Evolutionary conservation across 2,329 filamentous ascomycete species (phyloP).

Genomic region (Ceratocystis ficicola): DNA sequence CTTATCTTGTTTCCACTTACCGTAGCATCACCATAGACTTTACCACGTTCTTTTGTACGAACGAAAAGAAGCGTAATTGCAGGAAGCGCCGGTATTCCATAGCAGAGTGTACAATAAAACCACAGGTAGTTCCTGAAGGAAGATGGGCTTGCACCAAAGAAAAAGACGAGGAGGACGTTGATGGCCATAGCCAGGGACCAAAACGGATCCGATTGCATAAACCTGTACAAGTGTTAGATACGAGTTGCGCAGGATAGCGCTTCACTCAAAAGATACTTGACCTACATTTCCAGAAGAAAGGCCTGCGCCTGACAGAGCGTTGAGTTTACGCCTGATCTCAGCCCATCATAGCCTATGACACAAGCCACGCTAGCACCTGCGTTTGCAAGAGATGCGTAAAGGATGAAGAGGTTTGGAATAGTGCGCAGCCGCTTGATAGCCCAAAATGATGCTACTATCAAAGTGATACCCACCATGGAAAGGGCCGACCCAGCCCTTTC

Average conservation of each 20-base stretch:
- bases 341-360: conserved; percentile 55
- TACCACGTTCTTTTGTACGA: conserved; percentile 29
- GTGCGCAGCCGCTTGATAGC: conserved; percentile 42
- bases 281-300: conserved; percentile 56
- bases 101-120: conserved; percentile 58
- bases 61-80: conserved; percentile 54
- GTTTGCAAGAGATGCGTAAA: conserved; percentile 49
- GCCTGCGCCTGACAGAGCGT: conserved; percentile 50
- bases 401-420: conserved; percentile 49
- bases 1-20: conserved; percentile 30
- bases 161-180: conserved; percentile 64
- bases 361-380: conserved; percentile 52
- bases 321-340: conserved; percentile 41
- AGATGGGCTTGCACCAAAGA: conserved; percentile 47
- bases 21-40: conserved; percentile 45
- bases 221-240: conserved; percentile 36
- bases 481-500: conserved; percentile 44
- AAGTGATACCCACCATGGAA: conserved; percentile 39
- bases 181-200: conserved; percentile 74
- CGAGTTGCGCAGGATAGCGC: neutral
- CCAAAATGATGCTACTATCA: conserved; percentile 42
- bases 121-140: conserved; percentile 62
- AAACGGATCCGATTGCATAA: conserved; percentile 63
- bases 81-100: conserved; percentile 57
- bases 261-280: conserved; percentile 19